Evolutionary conservation across 352 stramenopile genomes (phyloP).

Genomic region (Peronosclerospora sorghi): DNA sequence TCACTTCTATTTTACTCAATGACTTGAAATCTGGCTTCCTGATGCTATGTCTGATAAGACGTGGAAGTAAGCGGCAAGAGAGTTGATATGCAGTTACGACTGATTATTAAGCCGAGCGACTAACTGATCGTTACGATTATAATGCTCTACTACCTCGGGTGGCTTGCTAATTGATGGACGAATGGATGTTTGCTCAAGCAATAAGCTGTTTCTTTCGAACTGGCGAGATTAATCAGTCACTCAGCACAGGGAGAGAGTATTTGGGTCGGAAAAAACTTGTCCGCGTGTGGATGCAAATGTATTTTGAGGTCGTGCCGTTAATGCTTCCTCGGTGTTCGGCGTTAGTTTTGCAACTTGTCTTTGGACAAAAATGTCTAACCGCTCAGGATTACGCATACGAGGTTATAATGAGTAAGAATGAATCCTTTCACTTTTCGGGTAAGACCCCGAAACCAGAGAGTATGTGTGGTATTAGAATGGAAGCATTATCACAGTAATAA

Average conservation of each 20-base stretch:
- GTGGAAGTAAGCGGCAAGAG: too few species aligned
- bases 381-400: slow-evolving; percentile 14
- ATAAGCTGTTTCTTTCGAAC: slow-evolving; percentile 17
- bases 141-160: slow-evolving; percentile 23
- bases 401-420: slow-evolving; percentile 7
- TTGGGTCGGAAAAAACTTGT: slow-evolving; percentile 12
- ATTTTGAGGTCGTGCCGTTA: slow-evolving; percentile 29
- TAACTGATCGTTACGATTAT: too few species aligned
- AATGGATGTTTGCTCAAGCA: slow-evolving; percentile 5
- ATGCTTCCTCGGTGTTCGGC: slow-evolving; percentile 4
- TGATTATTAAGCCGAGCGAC: too few species aligned
- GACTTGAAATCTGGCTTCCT: too few species aligned
- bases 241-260: slow-evolving; percentile 19
- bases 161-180: slow-evolving; percentile 2
- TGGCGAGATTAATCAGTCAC: slow-evolving; percentile 11
- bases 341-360: slow-evolving; percentile 14
- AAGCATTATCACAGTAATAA: slow-evolving; percentile 8
- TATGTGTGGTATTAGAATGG: slow-evolving; percentile 1
- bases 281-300: slow-evolving; percentile 1
- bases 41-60: too few species aligned
- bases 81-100: too few species aligned
- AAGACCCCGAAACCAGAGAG: slow-evolving; percentile 1
- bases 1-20: too few species aligned
- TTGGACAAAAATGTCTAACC: slow-evolving; percentile 10
- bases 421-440: slow-evolving; percentile 4